phyloP scores from a whole-genome alignment of 2,329 filamentous ascomycete species.

The Neofusicoccum cordaticola region DNA sequence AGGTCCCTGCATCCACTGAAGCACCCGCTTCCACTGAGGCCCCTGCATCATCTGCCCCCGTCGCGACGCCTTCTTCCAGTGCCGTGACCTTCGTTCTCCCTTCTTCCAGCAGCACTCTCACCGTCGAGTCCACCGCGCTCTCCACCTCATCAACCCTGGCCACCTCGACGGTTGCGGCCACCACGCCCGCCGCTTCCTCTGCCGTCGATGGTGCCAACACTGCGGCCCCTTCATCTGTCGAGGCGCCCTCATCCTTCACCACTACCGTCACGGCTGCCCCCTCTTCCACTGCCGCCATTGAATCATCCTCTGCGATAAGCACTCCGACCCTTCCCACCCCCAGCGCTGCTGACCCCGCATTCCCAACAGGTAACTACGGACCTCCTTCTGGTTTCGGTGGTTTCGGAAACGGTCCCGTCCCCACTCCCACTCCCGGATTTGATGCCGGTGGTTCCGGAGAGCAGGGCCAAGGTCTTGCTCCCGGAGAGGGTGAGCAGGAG shows the following conservation, averaged over 20 bases:
- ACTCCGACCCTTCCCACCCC: background rate
- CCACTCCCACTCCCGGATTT: background rate
- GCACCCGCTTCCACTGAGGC: background rate
- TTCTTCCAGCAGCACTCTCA: background rate
- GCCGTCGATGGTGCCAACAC: background rate
- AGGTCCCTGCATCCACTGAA: background rate
- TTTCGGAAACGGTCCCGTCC: background rate
- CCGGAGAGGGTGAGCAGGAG: background rate
- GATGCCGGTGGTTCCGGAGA: background rate
- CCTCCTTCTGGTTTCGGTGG: background rate
- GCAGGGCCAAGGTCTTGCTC: background rate
- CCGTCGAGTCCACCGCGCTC: background rate
- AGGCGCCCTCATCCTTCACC: background rate
- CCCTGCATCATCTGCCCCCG: background rate
- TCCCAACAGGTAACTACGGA: background rate
- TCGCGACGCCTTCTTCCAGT: constrained; percentile 4
- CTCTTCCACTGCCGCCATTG: background rate
- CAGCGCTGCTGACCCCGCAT: constrained; percentile 9
- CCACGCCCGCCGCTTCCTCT: background rate
- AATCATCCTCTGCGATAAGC: background rate
- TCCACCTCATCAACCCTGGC: background rate
- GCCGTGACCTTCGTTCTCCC: background rate
- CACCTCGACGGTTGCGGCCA: background rate
- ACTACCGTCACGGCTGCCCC: background rate
- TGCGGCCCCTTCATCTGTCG: background rate